A percentile compares a stretch with the other conserved stretches of the same genome.
phyloP scores from a whole-genome alignment of 345 rosid species.

The Salix viminalis region DNA sequence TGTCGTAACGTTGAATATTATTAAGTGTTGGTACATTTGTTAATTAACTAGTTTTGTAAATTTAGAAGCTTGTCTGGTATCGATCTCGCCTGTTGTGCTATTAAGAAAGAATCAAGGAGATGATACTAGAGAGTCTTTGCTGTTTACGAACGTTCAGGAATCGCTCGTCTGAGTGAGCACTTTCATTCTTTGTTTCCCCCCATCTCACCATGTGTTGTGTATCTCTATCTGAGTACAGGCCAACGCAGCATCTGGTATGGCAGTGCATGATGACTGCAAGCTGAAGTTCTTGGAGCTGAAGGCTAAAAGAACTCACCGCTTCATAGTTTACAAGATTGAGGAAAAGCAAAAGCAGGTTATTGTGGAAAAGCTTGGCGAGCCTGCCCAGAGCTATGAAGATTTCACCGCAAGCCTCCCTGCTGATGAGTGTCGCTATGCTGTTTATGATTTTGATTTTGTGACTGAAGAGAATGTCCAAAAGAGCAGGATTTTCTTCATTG shows the following conservation, averaged over 20 bases:
- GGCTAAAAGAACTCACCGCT: slow-evolving; percentile 49
- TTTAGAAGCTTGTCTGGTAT: background rate
- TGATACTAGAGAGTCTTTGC: background rate
- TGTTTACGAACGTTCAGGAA: background rate
- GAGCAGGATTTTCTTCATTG: slow-evolving; percentile 57
- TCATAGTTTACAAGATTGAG: slow-evolving; percentile 52
- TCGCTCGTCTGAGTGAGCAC: background rate
- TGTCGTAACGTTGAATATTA: background rate
- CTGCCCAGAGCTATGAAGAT: slow-evolving; percentile 42
- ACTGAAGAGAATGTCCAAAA: slow-evolving; percentile 52
- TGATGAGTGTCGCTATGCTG: slow-evolving; percentile 39
- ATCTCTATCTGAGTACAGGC: slow-evolving; percentile 23
- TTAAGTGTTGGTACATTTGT: background rate
- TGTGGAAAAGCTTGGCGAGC: slow-evolving; percentile 52
- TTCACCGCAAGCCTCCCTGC: slow-evolving; percentile 50
- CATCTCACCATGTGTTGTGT: background rate
- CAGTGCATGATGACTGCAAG: slow-evolving; percentile 61
- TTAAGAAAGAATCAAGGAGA: background rate
- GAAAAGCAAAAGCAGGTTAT: slow-evolving; percentile 54
- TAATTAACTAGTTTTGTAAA: background rate
- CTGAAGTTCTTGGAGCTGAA: slow-evolving; percentile 52
- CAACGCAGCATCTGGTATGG: slow-evolving; percentile 57
- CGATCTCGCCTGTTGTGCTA: background rate
- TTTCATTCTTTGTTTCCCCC: background rate
- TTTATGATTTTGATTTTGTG: slow-evolving; percentile 51